A percentile compares a stretch with the other conserved stretches of the same genome.
phyloP scores from a whole-genome alignment of 225 moss, liverwort and hornwort genomes.

The Pleurozium schreberi region DNA sequence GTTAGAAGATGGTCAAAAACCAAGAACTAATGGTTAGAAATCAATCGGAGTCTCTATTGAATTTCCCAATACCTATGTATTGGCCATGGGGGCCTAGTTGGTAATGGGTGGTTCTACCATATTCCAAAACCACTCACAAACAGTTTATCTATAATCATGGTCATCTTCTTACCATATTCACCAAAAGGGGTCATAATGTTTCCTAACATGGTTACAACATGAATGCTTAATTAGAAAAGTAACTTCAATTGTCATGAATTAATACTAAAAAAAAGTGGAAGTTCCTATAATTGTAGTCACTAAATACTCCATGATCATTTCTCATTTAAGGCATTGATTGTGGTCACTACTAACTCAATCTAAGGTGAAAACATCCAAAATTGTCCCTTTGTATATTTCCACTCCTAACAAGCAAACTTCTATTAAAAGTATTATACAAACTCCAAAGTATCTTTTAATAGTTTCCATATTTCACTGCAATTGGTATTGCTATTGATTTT shows the following conservation, averaged over 20 bases:
- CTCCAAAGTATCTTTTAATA: neutral
- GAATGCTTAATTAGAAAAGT: neutral
- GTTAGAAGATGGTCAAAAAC: too few relatives aligned
- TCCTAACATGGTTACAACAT: neutral
- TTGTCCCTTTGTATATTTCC: fast-evolving
- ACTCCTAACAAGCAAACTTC: neutral
- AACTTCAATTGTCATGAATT: neutral
- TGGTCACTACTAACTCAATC: neutral
- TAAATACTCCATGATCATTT: neutral
- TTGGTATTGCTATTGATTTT: neutral
- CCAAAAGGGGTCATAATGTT: fast-evolving
- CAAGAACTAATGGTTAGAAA: too few relatives aligned
- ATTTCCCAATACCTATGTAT: too few relatives aligned
- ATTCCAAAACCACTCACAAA: neutral
- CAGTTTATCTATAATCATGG: neutral
- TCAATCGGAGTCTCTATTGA: too few relatives aligned
- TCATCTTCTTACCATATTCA: neutral
- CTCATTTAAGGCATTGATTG: neutral
- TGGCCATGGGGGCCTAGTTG: too few relatives aligned
- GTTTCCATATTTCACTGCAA: fast-evolving
- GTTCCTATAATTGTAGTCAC: neutral
- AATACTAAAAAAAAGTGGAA: neutral
- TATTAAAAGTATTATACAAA: neutral
- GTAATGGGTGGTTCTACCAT: too few relatives aligned
- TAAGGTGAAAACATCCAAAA: neutral